Base-by-base conservation (phyloP, 129 eudicot genomes). In the Flaveria linearis region DNA sequence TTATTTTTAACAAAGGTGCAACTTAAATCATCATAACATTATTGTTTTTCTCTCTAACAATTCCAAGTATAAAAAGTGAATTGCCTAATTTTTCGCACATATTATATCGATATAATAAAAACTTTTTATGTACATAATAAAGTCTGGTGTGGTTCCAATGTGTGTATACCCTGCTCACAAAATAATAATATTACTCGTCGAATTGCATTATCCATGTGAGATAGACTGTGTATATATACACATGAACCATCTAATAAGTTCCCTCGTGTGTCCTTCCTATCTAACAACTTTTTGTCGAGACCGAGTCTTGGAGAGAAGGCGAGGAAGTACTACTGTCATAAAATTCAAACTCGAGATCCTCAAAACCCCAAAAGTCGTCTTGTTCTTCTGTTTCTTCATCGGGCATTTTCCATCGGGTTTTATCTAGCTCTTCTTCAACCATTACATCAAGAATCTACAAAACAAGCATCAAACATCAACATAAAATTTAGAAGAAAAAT, bases 341-440 rank as follows among this genome's bases (percentile, higher is more conserved):
- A 46, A 76, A 80, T 53, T 88, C 98, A 73, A 78, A 85, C 76
- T 93, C 97, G 53, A 90, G 88, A 82, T 90, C 98, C 79, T 90
- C 98, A 72, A 90, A 93, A 68, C 92, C 96, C 97, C 95, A 88
- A 64, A 85, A 86, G 58, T 82, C 89, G 1, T 85, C 90, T 11
- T 83, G 82, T 18, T 92, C 90, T 81, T 86, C 90, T 2, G 77
- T 82, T 79, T 82, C 93, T 77, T 87, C 92, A 1, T 87, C 91
- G 0, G 96, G 96, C 89, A 93, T 90, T 71, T 88, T 84, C 98
- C 97, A 93, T 76, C 30, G 81, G 26, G 42, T 86, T 83, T 74
- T 77, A 42, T 90, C 90, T 1, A 78, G 53, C 70, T 88, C 98
- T 68, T 80, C 95, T 68, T 82, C 89, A 9, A 61, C 16, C 75